Conservation (phyloP, 164 flowering plant species). For the Dillenia suffruticosa region DNA sequence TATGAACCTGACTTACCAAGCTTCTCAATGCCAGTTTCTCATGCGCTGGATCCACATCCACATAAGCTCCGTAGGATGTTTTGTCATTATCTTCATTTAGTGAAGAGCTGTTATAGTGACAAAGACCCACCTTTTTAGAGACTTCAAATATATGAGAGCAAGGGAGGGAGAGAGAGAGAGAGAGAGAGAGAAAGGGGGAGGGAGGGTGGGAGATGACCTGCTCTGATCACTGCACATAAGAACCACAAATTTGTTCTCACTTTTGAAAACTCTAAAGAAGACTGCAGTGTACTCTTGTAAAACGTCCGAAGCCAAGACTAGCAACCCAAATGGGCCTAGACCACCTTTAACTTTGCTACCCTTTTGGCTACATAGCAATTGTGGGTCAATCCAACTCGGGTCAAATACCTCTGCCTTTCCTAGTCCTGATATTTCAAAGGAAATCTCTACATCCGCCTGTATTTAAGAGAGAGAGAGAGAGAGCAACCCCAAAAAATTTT, state of each 20-base stretch:
- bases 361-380: conserved; percentile 10
- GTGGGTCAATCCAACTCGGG: conserved; percentile 14
- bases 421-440: conserved; percentile 1
- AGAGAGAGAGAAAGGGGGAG: not conserved
- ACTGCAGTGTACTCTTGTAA: not conserved
- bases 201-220: conserved; percentile 3
- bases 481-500: too few relatives aligned
- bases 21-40: conserved; percentile 36
- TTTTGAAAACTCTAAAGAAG: conserved; percentile 7
- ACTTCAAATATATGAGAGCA: not conserved
- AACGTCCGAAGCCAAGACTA: not conserved
- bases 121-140: not conserved
- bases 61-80: conserved; percentile 46
- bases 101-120: conserved; percentile 34
- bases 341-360: conserved; percentile 5
- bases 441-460: conserved; percentile 15
- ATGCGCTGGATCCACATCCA: conserved; percentile 28
- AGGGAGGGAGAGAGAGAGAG: not conserved
- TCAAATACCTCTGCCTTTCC: conserved; percentile 8
- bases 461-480: not conserved
- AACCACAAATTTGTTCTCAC: not conserved
- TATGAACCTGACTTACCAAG: conserved; percentile 31
- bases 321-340: conserved; percentile 14
- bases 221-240: conserved; percentile 18
- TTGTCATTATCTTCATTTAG: conserved; percentile 24